Percentiles rank a stretch among this genome's conserved stretches.
Evolutionary conservation across 1,284 basidiomycete species (phyloP).

Genomic region (Trametes hirsuta): DNA sequence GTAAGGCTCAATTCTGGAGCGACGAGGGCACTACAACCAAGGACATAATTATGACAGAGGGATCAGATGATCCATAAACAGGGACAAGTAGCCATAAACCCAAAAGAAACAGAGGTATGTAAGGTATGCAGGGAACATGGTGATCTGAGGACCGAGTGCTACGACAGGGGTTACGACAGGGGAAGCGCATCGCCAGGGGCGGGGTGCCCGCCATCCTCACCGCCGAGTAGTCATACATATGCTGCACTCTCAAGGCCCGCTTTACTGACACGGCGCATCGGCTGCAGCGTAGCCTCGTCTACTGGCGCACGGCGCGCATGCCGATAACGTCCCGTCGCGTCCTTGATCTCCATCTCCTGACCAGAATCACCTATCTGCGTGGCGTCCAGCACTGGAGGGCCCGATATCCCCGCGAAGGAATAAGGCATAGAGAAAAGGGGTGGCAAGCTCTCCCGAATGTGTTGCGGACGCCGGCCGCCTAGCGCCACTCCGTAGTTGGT

Average conservation of each 20-base stretch:
- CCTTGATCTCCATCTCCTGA: conserved; percentile 85
- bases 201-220: not conserved
- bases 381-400: conserved; percentile 36
- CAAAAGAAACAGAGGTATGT: not conserved
- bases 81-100: not conserved
- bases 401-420: conserved; percentile 30
- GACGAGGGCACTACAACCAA: too few relatives aligned
- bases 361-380: conserved; percentile 58
- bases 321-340: conserved; percentile 79
- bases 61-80: too few relatives aligned
- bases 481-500: conserved; percentile 45
- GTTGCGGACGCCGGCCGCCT: conserved; percentile 54
- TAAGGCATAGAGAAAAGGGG: conserved; percentile 50
- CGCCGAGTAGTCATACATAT: conserved; percentile 27
- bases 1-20: too few relatives aligned
- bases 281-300: conserved; percentile 83
- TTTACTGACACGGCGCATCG: conserved; percentile 85
- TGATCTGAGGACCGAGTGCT: not conserved
- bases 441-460: conserved; percentile 77
- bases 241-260: conserved; percentile 78
- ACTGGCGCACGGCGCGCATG: conserved; percentile 85
- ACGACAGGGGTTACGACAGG: conserved; percentile 1
- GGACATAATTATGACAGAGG: too few relatives aligned
- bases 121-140: not conserved
- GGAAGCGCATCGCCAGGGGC: not conserved